Evolutionary conservation across 2,329 filamentous ascomycete species (phyloP), one percentile per base, ranked within the genome.

Genomic region (Metarhizium robertsii): DNA sequence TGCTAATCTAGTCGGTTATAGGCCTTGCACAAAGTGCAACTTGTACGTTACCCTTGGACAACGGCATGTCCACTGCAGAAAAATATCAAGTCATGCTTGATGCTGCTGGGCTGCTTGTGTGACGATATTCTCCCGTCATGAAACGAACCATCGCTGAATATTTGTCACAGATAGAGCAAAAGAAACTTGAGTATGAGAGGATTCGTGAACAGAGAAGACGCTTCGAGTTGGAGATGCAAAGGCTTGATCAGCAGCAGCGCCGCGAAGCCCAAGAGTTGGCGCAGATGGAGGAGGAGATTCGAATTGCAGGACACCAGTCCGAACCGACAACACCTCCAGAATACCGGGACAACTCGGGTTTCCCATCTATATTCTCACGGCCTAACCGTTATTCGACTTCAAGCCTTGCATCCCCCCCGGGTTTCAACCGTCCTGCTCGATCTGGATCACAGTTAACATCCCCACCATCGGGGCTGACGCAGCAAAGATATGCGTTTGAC

Each of bases 321-420:
- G 92, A 97, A 73, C 94, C 94, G 16, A 96, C 94, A 2, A 99
- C 94, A 25, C 94, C 94, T 25, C 94, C 94, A 36, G 94, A 97
- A 70, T 92, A 94, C 70, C 86, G 85, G 63, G 90, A 95, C 61
- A 84, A 74, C 56, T 45, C 56, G 7, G 86, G 86, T 47, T 92
- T 95, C 65, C 85, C 88, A 55, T 85, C 84, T 65, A 84, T 88
- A 61, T 88, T 94, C 67, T 90, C 90, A 55, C 84, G 90, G 46
- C 88, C 90, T 47, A 92, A 92, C 68, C 84, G 92, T 59, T 92
- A 95, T 75, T 95, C 92, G 54, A 88, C 88, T 58, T 92, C 91
- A 42, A 94, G 89, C 73, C 78, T 96, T 65, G 87, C 87, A 48
- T 92, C 90, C 40, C 88, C 90, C 47, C 88, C 87, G 4, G 87